phyloP scores from a whole-genome alignment of 306 rosid genomes.

The Acacia crassicarpa region DNA sequence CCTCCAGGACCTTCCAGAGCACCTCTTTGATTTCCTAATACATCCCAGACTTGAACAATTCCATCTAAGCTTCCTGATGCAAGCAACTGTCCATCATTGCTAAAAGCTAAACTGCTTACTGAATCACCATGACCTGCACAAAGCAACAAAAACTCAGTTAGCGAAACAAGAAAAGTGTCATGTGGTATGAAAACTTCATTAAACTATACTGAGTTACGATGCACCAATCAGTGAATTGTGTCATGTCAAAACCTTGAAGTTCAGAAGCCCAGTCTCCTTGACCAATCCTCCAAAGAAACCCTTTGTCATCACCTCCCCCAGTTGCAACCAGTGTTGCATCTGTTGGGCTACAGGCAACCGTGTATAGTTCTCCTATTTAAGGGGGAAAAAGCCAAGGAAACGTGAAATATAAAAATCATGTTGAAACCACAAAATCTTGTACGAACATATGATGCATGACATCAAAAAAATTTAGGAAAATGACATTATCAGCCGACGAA shows the following conservation, averaged over 20 bases:
- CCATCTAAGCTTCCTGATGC: constrained; percentile 90
- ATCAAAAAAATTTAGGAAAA: neutral
- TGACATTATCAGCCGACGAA: neutral
- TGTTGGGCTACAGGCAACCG: constrained; percentile 82
- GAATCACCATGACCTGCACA: constrained; percentile 80
- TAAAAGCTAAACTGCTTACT: constrained; percentile 73
- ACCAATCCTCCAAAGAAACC: constrained; percentile 87
- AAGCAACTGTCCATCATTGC: constrained; percentile 76
- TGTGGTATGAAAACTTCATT: neutral
- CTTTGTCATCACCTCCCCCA: constrained; percentile 88
- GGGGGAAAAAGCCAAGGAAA: constrained; percentile 18
- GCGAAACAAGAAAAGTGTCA: constrained; percentile 8
- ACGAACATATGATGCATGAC: neutral
- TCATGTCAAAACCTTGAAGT: constrained; percentile 58
- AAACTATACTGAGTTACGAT: neutral
- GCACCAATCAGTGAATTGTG: constrained; percentile 6
- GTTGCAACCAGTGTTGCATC: constrained; percentile 77
- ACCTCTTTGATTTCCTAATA: constrained; percentile 49
- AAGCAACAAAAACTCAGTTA: neutral
- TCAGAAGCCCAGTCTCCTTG: constrained; percentile 84
- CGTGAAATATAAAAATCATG: constrained; percentile 11
- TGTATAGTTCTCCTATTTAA: constrained; percentile 73
- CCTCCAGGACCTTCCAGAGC: constrained; percentile 80
- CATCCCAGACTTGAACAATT: constrained; percentile 75
- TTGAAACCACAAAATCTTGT: neutral